A percentile compares a stretch with the other conserved stretches of the same genome.
Conservation (phyloP, 345 rosid species). For the Angophora floribunda region DNA sequence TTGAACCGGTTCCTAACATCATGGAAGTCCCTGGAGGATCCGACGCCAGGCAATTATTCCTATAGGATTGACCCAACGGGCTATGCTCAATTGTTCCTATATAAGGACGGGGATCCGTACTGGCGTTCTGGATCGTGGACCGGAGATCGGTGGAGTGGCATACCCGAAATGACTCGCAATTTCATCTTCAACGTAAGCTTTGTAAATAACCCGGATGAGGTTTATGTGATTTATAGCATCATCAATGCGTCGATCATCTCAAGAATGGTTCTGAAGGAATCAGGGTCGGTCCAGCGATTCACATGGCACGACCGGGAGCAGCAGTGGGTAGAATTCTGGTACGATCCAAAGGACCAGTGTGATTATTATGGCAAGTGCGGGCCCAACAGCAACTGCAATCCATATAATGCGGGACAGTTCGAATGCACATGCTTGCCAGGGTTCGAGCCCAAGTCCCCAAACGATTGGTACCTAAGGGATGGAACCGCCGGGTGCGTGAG, state of each 20-base stretch:
- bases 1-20: slow-evolving; percentile 1
- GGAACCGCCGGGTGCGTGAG: slow-evolving; percentile 39
- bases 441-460: slow-evolving; percentile 36
- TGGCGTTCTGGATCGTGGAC: slow-evolving; percentile 78
- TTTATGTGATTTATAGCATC: slow-evolving; percentile 16
- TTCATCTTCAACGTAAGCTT: slow-evolving; percentile 29
- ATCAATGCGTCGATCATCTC: slow-evolving; percentile 19
- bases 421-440: slow-evolving; percentile 61
- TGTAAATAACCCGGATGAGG: slow-evolving; percentile 24
- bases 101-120: slow-evolving; percentile 11
- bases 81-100: slow-evolving; percentile 25
- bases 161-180: slow-evolving; percentile 39
- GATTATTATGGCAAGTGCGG: slow-evolving; percentile 58
- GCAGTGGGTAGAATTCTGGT: slow-evolving; percentile 36
- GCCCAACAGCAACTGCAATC: slow-evolving; percentile 6
- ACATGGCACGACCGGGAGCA: slow-evolving; percentile 33
- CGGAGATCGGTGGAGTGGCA: slow-evolving; percentile 58
- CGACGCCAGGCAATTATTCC: slow-evolving; percentile 2
- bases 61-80: slow-evolving; percentile 12
- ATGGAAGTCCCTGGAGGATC: slow-evolving; percentile 16
- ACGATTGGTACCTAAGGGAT: slow-evolving; percentile 45
- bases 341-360: slow-evolving; percentile 51
- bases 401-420: slow-evolving; percentile 10
- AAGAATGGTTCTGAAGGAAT: slow-evolving; percentile 39
- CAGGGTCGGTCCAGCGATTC: slow-evolving; percentile 28